Percentiles rank a stretch among this genome's conserved stretches.
Conservation (phyloP, 805 yeast genomes). For the Candida easanensis region DNA sequence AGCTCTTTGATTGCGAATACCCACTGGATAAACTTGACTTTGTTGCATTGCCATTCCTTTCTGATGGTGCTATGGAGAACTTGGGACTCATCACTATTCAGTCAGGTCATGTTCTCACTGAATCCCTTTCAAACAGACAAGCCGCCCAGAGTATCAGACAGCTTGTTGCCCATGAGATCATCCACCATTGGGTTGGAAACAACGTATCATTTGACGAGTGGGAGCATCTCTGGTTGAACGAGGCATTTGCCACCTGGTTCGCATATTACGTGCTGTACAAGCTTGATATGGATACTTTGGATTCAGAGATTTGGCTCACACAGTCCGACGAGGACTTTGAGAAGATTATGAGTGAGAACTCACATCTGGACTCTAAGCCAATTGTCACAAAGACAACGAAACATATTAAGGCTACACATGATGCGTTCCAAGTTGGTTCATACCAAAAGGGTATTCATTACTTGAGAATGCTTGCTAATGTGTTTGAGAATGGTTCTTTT, state of each 20-base stretch:
- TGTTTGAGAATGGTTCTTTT: constrained; percentile 34
- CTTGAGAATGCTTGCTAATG: constrained; percentile 48
- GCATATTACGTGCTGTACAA: constrained; percentile 47
- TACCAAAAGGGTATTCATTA: constrained; percentile 62
- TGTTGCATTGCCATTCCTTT: constrained; percentile 64
- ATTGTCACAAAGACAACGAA: constrained; percentile 32
- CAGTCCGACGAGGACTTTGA: constrained; percentile 32
- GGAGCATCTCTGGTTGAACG: constrained; percentile 72
- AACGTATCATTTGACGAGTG: constrained; percentile 64
- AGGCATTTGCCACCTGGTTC: constrained; percentile 73
- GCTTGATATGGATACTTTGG: constrained; percentile 24
- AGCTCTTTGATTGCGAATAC: constrained; percentile 41
- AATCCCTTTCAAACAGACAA: constrained; percentile 28
- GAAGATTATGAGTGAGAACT: constrained; percentile 36
- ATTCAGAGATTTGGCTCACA: constrained; percentile 33
- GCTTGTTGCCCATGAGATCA: constrained; percentile 66
- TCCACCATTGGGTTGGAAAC: constrained; percentile 82
- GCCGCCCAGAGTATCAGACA: constrained; percentile 42
- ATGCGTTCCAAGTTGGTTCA: constrained; percentile 47
- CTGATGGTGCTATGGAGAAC: constrained; percentile 82
- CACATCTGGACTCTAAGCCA: constrained; percentile 30
- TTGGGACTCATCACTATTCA: constrained; percentile 67
- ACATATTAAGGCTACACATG: constrained; percentile 38
- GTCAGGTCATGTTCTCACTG: constrained; percentile 45
- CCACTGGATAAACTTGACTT: constrained; percentile 68